Conservation (phyloP, 495 filamentous ascomycete genomes). For the Hypoxylon fuscum region DNA sequence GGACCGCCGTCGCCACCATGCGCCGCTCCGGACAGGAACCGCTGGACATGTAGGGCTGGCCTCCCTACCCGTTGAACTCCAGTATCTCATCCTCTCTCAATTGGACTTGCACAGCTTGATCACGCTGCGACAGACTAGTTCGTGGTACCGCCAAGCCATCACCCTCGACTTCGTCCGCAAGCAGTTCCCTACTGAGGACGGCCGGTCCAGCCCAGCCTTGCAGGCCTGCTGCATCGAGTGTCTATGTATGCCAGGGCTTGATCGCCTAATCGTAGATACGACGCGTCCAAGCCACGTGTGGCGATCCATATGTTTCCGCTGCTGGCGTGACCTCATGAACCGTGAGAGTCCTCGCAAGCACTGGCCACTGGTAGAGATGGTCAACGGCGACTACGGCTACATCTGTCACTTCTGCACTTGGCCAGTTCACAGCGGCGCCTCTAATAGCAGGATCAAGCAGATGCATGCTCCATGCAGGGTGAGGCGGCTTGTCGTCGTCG, state of each 20-base stretch:
- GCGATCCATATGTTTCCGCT: slow-evolving; percentile 45
- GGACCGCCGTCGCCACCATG: slow-evolving; percentile 5
- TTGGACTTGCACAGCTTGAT: slow-evolving; percentile 41
- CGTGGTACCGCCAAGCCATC: slow-evolving; percentile 41
- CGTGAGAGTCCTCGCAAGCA: slow-evolving; percentile 40
- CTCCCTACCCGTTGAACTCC: slow-evolving; percentile 41
- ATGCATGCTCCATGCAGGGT: slow-evolving; percentile 43
- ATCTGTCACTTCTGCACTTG: slow-evolving; percentile 47
- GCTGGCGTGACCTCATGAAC: slow-evolving; percentile 40
- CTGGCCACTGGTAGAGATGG: slow-evolving; percentile 42
- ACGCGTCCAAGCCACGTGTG: slow-evolving; percentile 26
- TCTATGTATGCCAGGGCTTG: slow-evolving; percentile 41
- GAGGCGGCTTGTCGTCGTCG: slow-evolving; percentile 39
- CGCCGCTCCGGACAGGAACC: slow-evolving; percentile 7
- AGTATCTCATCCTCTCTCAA: slow-evolving; percentile 41
- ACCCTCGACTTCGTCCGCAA: slow-evolving; percentile 35
- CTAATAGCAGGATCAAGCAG: slow-evolving; percentile 33
- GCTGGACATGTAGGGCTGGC: slow-evolving; percentile 15
- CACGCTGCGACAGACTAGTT: slow-evolving; percentile 33
- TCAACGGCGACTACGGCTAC: slow-evolving; percentile 44
- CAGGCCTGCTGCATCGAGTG: slow-evolving; percentile 39
- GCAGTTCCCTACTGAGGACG: slow-evolving; percentile 29
- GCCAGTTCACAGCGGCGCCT: slow-evolving; percentile 40
- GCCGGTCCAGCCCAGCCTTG: slow-evolving; percentile 14
- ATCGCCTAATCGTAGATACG: slow-evolving; percentile 43